These are phyloP conservation scores for Daldinia concentrica DNA, from an alignment of 495 filamentous ascomycete genomes.

Conservation along the genomic window DNA sequence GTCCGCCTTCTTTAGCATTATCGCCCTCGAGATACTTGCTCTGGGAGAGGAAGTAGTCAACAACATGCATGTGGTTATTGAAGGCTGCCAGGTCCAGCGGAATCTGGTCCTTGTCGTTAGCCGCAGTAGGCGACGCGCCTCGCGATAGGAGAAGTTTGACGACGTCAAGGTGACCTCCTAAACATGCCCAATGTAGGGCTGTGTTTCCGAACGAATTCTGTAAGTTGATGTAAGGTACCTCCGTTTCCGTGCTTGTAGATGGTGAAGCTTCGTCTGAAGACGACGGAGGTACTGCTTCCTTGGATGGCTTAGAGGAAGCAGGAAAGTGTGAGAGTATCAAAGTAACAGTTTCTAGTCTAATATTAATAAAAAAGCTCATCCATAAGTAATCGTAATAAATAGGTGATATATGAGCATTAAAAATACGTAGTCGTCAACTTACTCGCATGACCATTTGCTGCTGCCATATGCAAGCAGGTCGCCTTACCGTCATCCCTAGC, in stretches of 20 bases:
- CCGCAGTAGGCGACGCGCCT: conserved; percentile 76
- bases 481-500: conserved; percentile 75
- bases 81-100: conserved; percentile 86
- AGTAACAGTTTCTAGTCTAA: conserved; percentile 50
- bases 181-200: conserved; percentile 87
- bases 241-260: conserved; percentile 38
- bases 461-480: conserved; percentile 86
- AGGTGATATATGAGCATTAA: neutral
- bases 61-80: conserved; percentile 72
- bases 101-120: conserved; percentile 85
- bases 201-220: conserved; percentile 87
- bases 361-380: neutral
- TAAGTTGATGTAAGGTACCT: conserved; percentile 66
- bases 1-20: conserved; percentile 50
- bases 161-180: conserved; percentile 83
- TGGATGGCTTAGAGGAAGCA: conserved; percentile 29
- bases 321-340: conserved; percentile 53
- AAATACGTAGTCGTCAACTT: conserved; percentile 33
- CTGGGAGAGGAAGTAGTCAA: conserved; percentile 69
- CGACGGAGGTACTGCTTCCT: conserved; percentile 51
- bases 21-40: conserved; percentile 64
- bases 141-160: conserved; percentile 76
- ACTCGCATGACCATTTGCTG: conserved; percentile 88
- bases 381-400: neutral
- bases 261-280: conserved; percentile 56